A percentile compares a stretch with the other conserved stretches of the same genome.
Conservation (phyloP, 768 basidiomycete genomes). For the Hemileccinum rubropunctum region DNA sequence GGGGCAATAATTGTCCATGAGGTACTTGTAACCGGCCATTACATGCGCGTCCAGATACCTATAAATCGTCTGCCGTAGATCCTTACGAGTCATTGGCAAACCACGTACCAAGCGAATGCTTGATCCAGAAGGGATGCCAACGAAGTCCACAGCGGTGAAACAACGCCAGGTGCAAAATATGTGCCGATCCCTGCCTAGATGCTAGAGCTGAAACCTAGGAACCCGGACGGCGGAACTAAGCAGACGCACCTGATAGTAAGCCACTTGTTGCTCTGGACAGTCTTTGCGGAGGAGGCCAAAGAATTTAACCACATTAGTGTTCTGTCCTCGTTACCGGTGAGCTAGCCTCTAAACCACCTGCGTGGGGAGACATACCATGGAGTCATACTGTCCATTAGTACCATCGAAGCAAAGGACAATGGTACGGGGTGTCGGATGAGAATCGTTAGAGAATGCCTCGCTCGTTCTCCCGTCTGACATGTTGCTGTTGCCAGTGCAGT, state of each 20-base stretch:
- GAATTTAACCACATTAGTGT: slow-evolving; percentile 71
- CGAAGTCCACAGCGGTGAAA: slow-evolving; percentile 58
- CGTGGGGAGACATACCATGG: slow-evolving; percentile 35
- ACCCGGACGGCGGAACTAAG: neutral
- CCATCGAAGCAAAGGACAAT: slow-evolving; percentile 73
- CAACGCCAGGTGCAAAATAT: slow-evolving; percentile 61
- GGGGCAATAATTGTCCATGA: slow-evolving; percentile 73
- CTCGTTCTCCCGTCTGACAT: slow-evolving; percentile 17
- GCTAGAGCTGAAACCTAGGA: neutral
- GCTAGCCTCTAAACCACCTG: neutral
- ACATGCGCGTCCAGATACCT: slow-evolving; percentile 75
- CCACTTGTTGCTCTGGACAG: slow-evolving; percentile 47
- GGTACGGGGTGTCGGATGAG: slow-evolving; percentile 33
- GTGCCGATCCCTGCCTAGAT: slow-evolving; percentile 45
- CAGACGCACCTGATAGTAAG: slow-evolving; percentile 65
- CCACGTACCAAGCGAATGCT: slow-evolving; percentile 67
- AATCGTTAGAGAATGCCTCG: neutral
- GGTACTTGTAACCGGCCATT: slow-evolving; percentile 69
- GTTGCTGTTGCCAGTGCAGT: neutral
- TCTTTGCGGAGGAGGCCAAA: slow-evolving; percentile 67
- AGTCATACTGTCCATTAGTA: slow-evolving; percentile 51
- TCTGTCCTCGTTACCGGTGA: slow-evolving; percentile 29
- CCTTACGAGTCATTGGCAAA: neutral
- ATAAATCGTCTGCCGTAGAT: neutral
- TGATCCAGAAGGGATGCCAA: slow-evolving; percentile 60